Percentiles rank a stretch among this genome's conserved stretches.
These are phyloP conservation scores for Entelexis paramagnoliae DNA, from an alignment of 1,139 yeast species.

Conservation along the genomic window DNA sequence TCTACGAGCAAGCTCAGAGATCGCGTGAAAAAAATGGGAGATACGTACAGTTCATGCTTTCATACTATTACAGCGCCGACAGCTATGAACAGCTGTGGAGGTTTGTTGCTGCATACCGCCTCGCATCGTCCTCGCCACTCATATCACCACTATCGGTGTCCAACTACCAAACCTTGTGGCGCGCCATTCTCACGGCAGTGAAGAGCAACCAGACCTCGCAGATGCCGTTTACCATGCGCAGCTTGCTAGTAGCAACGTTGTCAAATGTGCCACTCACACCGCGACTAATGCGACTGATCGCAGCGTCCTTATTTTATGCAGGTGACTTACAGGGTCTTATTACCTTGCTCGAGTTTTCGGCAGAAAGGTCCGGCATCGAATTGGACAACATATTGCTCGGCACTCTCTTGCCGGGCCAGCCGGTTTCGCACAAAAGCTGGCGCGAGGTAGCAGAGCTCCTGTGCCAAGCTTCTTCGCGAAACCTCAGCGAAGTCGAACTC, in stretches of 20 bases:
- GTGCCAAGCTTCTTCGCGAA: not conserved
- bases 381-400: not conserved
- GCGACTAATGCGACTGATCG: not conserved
- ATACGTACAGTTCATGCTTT: conserved; percentile 13
- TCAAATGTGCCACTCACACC: not conserved
- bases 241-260: not conserved
- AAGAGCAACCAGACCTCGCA: not conserved
- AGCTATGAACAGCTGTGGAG: not conserved
- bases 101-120: not conserved
- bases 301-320: not conserved
- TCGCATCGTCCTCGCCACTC: not conserved
- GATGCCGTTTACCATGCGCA: not conserved
- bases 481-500: not conserved
- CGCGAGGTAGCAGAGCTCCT: not conserved
- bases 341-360: conserved; percentile 6
- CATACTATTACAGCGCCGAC: not conserved
- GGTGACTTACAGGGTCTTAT: conserved; percentile 11
- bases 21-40: not conserved
- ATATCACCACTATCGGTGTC: not conserved
- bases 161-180: conserved; percentile 9
- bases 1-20: not conserved
- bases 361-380: conserved; percentile 1
- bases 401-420: not conserved
- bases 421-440: not conserved
- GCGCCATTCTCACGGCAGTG: not conserved